Base-by-base conservation (phyloP, 2,329 filamentous ascomycete genomes). In the Diaporthe citriasiana region DNA sequence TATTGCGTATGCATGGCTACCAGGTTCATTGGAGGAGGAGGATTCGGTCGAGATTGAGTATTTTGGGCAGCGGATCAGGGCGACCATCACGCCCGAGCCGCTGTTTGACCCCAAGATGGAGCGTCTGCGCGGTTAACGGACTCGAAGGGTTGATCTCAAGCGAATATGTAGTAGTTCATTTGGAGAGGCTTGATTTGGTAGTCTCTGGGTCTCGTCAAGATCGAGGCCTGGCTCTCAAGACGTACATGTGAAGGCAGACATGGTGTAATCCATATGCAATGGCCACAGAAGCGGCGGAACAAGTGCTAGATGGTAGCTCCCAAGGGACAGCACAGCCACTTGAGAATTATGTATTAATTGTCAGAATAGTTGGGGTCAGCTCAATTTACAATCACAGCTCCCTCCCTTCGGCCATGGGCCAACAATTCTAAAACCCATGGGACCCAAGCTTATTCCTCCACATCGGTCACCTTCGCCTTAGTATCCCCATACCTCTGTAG, bases 41-140 rank as follows among this genome's bases (percentile, higher is more conserved):
- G 83, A 86, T 4, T 73, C 77, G 0, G 88, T 92, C 0, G 89
- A 91, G 78, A 84, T 92, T 72, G 89, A 91, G 77, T 92, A 92
- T 78, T 92, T 92, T 80, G 89, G 89, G 6, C 82, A 81, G 73
- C 83, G 84, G 15, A 86, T 91, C 70, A 77, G 77, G 66, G 90
- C 90, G 0, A 91, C 89, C 4, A 87, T 92, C 0, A 81, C 83
- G 0, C 75, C 82, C 1, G 89, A 90, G 60, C 86, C 89, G 12
- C 70, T 89, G 56, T 85, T 86, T 73, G 85, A 87, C 42, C 71
- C 71, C 1, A 56, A 66, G 30, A 73, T 73, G 71, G 60, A 69
- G 59, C 71, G 71, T 55, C 22, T 73, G 30, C 71, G 71, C 10
- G 71, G 71, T 9, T 73, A 38, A 35, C 1, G 15, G 25, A 13